Evolutionary conservation across 331 rosid species (phyloP).

Genomic region (Prunus yedoensis): DNA sequence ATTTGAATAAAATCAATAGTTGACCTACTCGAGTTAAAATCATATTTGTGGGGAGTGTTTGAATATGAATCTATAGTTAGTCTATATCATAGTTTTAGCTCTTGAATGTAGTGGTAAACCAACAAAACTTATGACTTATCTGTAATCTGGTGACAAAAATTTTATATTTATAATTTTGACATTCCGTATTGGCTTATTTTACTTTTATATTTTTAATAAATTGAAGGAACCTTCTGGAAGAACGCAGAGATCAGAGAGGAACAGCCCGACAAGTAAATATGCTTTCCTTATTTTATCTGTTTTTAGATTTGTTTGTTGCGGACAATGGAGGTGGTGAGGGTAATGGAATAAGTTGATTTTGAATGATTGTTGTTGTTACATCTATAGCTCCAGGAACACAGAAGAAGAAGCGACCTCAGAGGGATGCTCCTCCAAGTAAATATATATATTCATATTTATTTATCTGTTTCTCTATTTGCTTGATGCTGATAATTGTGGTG

Average conservation of each 20-base stretch:
- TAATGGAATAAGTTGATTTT: not conserved
- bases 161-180: not conserved
- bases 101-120: not conserved
- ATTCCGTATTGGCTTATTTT: not conserved
- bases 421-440: not conserved
- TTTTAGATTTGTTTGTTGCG: not conserved
- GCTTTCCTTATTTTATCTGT: not conserved
- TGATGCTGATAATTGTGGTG: too few species aligned
- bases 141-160: not conserved
- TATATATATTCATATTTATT: too few species aligned
- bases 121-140: not conserved
- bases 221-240: constrained; percentile 16
- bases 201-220: not conserved
- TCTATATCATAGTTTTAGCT: not conserved
- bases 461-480: too few species aligned
- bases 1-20: not conserved
- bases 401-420: constrained; percentile 12
- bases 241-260: not conserved
- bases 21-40: constrained; percentile 9
- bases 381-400: constrained; percentile 13
- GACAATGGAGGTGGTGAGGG: not conserved
- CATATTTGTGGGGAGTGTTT: not conserved
- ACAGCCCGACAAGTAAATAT: constrained; percentile 14
- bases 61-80: not conserved
- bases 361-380: not conserved